Conservation (phyloP, 306 rosid genomes). For the Crotalaria pallida region DNA sequence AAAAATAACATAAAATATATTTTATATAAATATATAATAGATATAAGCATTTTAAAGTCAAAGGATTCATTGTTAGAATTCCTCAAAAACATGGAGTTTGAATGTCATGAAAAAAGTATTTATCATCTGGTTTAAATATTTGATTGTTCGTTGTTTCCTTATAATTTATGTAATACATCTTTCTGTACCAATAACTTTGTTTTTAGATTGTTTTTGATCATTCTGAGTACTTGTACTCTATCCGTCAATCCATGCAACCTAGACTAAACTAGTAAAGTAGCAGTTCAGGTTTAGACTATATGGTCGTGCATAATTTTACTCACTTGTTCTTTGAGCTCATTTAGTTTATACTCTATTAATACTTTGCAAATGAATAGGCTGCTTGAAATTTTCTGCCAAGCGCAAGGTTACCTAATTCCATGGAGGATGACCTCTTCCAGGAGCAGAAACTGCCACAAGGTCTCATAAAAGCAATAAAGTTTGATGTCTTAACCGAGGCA, state of each 20-base stretch:
- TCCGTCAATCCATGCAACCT: not conserved
- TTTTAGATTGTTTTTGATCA: not conserved
- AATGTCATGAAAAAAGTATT: not conserved
- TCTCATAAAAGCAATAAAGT: constrained; percentile 38
- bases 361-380: constrained; percentile 34
- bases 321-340: constrained; percentile 2
- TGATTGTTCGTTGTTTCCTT: not conserved
- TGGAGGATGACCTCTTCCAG: constrained; percentile 43
- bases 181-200: not conserved
- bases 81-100: not conserved
- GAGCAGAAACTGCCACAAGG: constrained; percentile 38
- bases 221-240: not conserved
- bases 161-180: not conserved
- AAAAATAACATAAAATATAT: too few species aligned
- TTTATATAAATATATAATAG: too few species aligned
- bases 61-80: too few species aligned
- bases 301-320: constrained; percentile 1
- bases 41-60: too few species aligned
- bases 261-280: constrained; percentile 7
- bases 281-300: not conserved
- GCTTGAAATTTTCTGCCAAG: constrained; percentile 27
- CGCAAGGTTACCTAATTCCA: constrained; percentile 33
- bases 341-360: constrained; percentile 11
- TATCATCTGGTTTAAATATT: constrained; percentile 1
- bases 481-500: constrained; percentile 37